Evolutionary conservation across 192 early-diverging fungal species (phyloP).

Genomic region (Coemansia sp.): DNA sequence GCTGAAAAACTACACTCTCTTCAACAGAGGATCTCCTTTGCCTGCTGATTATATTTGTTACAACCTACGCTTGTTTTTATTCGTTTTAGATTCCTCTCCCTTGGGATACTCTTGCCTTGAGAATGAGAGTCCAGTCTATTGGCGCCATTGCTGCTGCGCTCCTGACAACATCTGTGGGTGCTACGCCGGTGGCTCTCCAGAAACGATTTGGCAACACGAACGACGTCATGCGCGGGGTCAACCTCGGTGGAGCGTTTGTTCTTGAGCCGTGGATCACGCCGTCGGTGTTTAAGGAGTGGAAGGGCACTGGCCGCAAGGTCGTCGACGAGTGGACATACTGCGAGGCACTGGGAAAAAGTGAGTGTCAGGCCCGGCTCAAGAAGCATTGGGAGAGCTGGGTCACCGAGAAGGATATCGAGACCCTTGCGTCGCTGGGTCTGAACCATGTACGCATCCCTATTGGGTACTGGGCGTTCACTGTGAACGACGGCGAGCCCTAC

Average conservation of each 20-base stretch:
- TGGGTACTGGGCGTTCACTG: constrained; percentile 56
- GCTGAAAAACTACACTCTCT: too few relatives aligned
- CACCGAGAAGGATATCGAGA: constrained; percentile 50
- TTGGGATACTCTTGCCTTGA: neutral
- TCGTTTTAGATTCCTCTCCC: neutral
- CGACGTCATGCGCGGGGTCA: constrained; percentile 52
- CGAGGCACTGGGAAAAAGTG: constrained; percentile 36
- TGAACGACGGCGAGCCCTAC: constrained; percentile 51
- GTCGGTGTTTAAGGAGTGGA: constrained; percentile 45
- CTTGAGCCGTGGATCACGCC: constrained; percentile 58
- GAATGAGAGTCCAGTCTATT: neutral
- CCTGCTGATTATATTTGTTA: too few relatives aligned
- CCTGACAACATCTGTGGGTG: neutral
- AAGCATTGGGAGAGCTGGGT: constrained; percentile 56
- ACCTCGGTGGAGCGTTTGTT: constrained; percentile 55
- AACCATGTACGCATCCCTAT: constrained; percentile 59
- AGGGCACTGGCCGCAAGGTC: constrained; percentile 24
- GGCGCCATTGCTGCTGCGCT: constrained; percentile 2
- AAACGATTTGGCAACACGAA: constrained; percentile 30
- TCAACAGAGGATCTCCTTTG: too few relatives aligned
- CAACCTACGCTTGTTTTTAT: neutral
- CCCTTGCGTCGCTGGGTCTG: constrained; percentile 36
- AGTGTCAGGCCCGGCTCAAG: constrained; percentile 19
- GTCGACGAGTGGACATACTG: constrained; percentile 58
- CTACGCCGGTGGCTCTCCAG: constrained; percentile 5